Evolutionary conservation across 352 stramenopile genomes (phyloP), one percentile per base, ranked within the genome.

Genomic region (Elongisporangium prolatum): DNA sequence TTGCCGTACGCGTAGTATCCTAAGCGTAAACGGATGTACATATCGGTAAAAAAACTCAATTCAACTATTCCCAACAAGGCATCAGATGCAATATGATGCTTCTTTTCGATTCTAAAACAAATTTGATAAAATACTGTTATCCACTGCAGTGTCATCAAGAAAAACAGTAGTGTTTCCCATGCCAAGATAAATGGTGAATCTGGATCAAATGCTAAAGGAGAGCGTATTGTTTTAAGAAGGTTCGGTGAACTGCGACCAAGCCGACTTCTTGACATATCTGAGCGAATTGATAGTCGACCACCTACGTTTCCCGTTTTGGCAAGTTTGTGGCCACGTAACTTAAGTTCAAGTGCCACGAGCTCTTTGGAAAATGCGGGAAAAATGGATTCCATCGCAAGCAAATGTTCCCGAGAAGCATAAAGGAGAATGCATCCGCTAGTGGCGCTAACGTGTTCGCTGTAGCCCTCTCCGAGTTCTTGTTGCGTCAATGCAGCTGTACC

Each of bases 1-100:
- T 86, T 88, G 24, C 78, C 78, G 50, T 72, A 86, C 5, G 73
- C 63, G 50, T 75, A 80, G 56, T 71, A 85, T 0, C 78, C 76
- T 6, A 84, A 65, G 4, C 72, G 65, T 10, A 56, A 67, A 8
- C 72, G 66, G 10, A 88, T 55, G 38, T 79, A 70, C 8, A 88
- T 61, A 22, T 88, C 78, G 2, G 82, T 2, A 1, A 65, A 55
- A 47, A 86, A 88, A 1, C 25, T 64, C 0, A 71, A 0, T 54
- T 88, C 75, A 0, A 73, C 53, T 0, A 72, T 37, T 16, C 80
- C 61, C 4, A 75, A 63, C 4, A 68, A 18, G 16, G 38, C 57
- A 17, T 74, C 69, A 0, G 38, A 61, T 1, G 52, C 40, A 6
- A 50, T 18, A 21, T 50, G 54, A 21, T 22, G 48, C 6, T 48